phyloP scores from a whole-genome alignment of 257 asterid species.

The Ophiorrhiza pumila region DNA sequence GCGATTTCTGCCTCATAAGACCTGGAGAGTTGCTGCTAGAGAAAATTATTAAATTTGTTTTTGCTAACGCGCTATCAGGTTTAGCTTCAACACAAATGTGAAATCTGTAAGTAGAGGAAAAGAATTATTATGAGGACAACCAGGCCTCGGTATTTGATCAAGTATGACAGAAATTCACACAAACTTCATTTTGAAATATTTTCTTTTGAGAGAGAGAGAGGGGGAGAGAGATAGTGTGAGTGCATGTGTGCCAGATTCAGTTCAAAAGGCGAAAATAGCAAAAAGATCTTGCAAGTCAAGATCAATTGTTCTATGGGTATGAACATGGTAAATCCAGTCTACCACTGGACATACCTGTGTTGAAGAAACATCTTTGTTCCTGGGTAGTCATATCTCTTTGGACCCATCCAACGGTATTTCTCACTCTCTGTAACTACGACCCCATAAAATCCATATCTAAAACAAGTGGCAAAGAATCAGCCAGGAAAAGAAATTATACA shows the following conservation, averaged over 20 bases:
- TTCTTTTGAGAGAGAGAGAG: too few species aligned
- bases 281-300: too few species aligned
- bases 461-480: slow-evolving; percentile 18
- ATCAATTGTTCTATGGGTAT: neutral
- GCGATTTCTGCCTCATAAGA: slow-evolving; percentile 87
- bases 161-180: too few species aligned
- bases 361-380: slow-evolving; percentile 95
- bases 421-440: slow-evolving; percentile 94
- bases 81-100: too few species aligned
- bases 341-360: slow-evolving; percentile 54
- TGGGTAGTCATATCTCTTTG: slow-evolving; percentile 79
- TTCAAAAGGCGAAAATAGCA: too few species aligned
- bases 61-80: too few species aligned
- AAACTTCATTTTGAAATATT: too few species aligned
- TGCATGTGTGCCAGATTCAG: too few species aligned
- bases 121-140: too few species aligned
- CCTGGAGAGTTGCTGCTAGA: slow-evolving; percentile 29
- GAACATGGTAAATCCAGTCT: neutral
- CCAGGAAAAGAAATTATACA: neutral
- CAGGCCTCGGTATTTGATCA: too few species aligned
- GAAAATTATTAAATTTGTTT: neutral
- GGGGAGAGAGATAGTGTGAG: too few species aligned
- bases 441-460: slow-evolving; percentile 93
- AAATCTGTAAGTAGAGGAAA: too few species aligned
- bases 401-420: slow-evolving; percentile 96